Evolutionary conservation across 305 asterid genomes (phyloP).

Genomic region (Rubia peregrina): DNA sequence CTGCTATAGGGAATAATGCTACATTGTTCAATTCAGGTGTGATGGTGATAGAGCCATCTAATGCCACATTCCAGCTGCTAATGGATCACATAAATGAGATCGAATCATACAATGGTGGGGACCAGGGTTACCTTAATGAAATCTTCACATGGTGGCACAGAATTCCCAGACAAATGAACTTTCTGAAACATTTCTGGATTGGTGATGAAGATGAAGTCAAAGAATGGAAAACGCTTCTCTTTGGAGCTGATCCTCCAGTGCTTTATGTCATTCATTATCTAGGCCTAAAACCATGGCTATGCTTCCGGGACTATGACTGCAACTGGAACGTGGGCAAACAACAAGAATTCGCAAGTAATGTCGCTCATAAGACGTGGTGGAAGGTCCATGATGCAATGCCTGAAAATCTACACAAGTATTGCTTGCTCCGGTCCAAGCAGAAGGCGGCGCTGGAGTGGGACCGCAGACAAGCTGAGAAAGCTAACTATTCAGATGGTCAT

Average conservation of each 20-base stretch:
- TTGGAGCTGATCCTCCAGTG: conserved; percentile 74
- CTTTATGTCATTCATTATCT: conserved; percentile 78
- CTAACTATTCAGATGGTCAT: conserved; percentile 66
- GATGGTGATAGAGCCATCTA: conserved; percentile 88
- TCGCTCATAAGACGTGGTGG: conserved; percentile 89
- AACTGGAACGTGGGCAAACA: conserved; percentile 68
- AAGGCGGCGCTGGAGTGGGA: conserved; percentile 90
- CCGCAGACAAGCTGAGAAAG: conserved; percentile 71
- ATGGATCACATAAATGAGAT: conserved; percentile 85
- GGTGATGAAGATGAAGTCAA: conserved; percentile 67
- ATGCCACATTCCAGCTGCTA: conserved; percentile 67
- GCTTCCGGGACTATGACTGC: conserved; percentile 88
- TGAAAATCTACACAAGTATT: conserved; percentile 64
- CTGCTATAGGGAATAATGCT: conserved; percentile 81
- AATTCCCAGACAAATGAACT: conserved; percentile 82
- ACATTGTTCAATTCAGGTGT: conserved; percentile 91
- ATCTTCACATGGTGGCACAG: conserved; percentile 96
- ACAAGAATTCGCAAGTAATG: conserved; percentile 78
- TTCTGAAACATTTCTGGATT: conserved; percentile 74
- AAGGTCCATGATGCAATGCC: conserved; percentile 92
- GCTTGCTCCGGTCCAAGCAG: conserved; percentile 80
- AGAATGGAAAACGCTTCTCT: conserved; percentile 50
- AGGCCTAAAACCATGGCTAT: conserved; percentile 84
- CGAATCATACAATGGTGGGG: conserved; percentile 88
- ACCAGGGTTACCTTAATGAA: conserved; percentile 87